Evolutionary conservation across 495 filamentous ascomycete species (phyloP), one percentile per base, ranked within the genome.

Genomic region (Neurospora discreta): DNA sequence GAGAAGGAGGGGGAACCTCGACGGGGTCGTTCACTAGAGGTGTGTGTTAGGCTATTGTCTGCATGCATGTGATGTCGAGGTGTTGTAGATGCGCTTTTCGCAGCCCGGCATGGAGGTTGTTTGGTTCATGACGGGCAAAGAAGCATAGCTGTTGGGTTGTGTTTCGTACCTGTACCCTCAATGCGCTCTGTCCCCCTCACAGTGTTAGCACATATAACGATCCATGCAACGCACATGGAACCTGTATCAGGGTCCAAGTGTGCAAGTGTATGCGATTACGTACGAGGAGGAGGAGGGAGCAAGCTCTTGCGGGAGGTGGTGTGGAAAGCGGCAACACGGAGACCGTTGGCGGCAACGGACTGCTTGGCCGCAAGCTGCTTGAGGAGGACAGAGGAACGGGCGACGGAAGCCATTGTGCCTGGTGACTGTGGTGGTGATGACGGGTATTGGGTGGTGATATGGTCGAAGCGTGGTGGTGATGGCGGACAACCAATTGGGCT

Each of bases 11-110:
- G 36, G 93, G 93, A n/a, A 98, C 79, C 36, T 87, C 89, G 65
- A 87, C 91, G 70, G 95, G 86, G 80, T 98, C 95, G 83, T 99
- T 99, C 75, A 91, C 92, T 96, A 79, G 4, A 75, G 38, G 70
- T 40, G 33, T 18, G 33, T 15, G 23, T 65, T 65, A 65, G 20
- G 46, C 52, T 65, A 65, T 26, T 33, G 26, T 9, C 13, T 65
- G n/a, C 26, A 33, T 65, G 52, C 15, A 65, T 65, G 30, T 65
- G 7, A 65, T 65, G 33, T 33, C 52, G 30, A 16, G 26, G 33
- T 30, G 26, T 65, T 33, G 52, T 65, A 8, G 52, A 65, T 65
- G 52, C 52, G 52, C 52, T 65, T 18, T 26, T 65, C 26, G 26
- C 52, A 33, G 9, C 5, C 52, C 26, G 30, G 26, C 15, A 65